phyloP scores from a whole-genome alignment of 192 early-diverging fungal species.

The Spizellomyces sp. region DNA sequence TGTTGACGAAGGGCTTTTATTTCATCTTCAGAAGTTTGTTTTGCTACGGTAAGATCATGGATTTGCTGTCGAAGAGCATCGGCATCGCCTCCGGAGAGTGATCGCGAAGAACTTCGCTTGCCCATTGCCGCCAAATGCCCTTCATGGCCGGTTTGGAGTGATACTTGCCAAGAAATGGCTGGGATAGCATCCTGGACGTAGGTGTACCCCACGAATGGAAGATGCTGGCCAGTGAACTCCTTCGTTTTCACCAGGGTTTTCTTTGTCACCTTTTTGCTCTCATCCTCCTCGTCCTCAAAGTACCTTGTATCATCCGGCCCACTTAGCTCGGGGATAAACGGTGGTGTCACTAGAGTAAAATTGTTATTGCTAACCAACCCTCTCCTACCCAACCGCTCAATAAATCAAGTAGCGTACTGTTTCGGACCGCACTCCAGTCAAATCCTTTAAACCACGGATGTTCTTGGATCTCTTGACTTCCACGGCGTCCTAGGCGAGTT shows the following conservation, averaged over 20 bases:
- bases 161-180: conserved; percentile 24
- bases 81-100: conserved; percentile 5
- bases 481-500: conserved; percentile 64
- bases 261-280: conserved; percentile 49
- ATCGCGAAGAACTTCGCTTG: conserved; percentile 1
- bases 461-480: conserved; percentile 39
- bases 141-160: not conserved
- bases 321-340: conserved; percentile 85
- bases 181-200: conserved; percentile 53
- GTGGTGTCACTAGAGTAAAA: conserved; percentile 54
- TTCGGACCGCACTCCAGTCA: conserved; percentile 45
- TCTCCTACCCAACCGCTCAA: too few species aligned
- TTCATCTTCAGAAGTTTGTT: conserved; percentile 27
- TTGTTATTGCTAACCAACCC: too few species aligned
- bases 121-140: not conserved
- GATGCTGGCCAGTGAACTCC: conserved; percentile 74
- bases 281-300: conserved; percentile 82
- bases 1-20: not conserved
- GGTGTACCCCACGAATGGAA: conserved; percentile 89
- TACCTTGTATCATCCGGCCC: conserved; percentile 87
- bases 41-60: conserved; percentile 7
- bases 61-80: conserved; percentile 1
- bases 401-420: conserved; percentile 18
- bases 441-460: conserved; percentile 55
- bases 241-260: conserved; percentile 39